Evolutionary conservation across 768 basidiomycete genomes (phyloP), one percentile per base, ranked within the genome.

Genomic region (Daedalea quercina): DNA sequence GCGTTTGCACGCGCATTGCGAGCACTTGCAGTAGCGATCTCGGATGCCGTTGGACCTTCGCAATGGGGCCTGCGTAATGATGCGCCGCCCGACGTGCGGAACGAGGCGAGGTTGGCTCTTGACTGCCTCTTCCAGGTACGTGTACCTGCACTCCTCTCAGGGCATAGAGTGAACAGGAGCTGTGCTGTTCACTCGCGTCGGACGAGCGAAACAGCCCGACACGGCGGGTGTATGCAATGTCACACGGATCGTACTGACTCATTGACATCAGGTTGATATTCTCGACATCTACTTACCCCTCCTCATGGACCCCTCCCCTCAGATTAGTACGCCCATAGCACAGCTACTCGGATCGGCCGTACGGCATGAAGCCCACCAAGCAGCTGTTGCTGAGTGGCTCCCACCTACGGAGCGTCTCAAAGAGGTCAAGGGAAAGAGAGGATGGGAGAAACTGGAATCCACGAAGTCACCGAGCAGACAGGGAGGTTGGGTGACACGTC

Each of bases 211-310:
- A n/a, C 28, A 11, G 28, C 6, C 28, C 28, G 11, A 4, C 28
- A 6, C 28, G 28, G 28, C 28, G 28, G 4, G 4, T 11, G 28
- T 31, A 4, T 6, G 28, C 28, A 31, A 13, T 20, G 43, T 49
- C 34, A 33, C 47, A 24, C 20, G n/a, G 43, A 8, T 45, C 6
- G 37, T 9, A 25, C 20, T 51, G n/a, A 19, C 22, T 20, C 52
- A 28, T 28, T 53, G 20, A 34, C 43, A 51, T 13, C 56, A 87
- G 81, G 65, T 70, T 23, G 80, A 85, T 26, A 78, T 77, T 9
- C 65, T 90, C 1, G 87, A 91, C 47, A 69, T 81, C 0, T 85
- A 77, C 58, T 74, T 90, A 0, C 88, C 88, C 1, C 71, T 87
- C 3, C 75, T 90, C 22, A 66, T 69, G 3, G 74, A 76, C 59